Base-by-base conservation (phyloP, 225 moss, liverwort and hornwort genomes). In the Takakia lepidozioides region DNA sequence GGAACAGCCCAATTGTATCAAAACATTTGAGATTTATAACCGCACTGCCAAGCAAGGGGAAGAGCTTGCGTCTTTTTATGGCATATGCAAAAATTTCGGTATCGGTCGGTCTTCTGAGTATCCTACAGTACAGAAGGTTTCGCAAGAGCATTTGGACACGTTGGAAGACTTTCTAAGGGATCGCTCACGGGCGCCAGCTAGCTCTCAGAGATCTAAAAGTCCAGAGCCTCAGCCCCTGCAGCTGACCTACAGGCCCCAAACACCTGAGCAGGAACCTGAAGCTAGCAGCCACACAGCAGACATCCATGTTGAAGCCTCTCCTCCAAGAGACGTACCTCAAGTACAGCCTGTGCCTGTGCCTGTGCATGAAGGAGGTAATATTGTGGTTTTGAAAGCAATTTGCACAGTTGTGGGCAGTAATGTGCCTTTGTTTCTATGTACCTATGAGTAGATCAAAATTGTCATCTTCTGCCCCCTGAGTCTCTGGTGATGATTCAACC, bases 41-140 rank as follows among this genome's bases (percentile, higher is more conserved):
- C 56, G 64, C 47, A 70, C 78, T 2, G 63, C 68, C 13, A 83
- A 83, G 34, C 82, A 83, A 59, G 59, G 63, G 3, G 28, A 43
- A 27, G 77, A 74, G 3, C 70, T 83, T 1, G 26, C 51, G 2
- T 38, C 70, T 2, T 78, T 78, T 19, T 83, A 68, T 34, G 52
- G 3, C 20, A 52, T 74, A n/a, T 78, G 82, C 52, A 83, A 68
- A 47, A 70, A 83, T 37, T 57, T 54, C 10, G 82, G 82, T 8
- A 70, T 83, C 27, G 82, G 78, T 25, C 62, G 82, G 2, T 68
- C 82, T 28, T 70, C 70, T 0, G 82, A 83, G 53, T 83, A 78
- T 40, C 82, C 82, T 1, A 58, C 22, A 9, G 77, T 82, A 37
- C 65, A 54, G 20, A 54, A 54, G 27, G 27, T 54, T 10, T 54